Evolutionary conservation across 768 basidiomycete species (phyloP).

Genomic region (Boletellus sp.): DNA sequence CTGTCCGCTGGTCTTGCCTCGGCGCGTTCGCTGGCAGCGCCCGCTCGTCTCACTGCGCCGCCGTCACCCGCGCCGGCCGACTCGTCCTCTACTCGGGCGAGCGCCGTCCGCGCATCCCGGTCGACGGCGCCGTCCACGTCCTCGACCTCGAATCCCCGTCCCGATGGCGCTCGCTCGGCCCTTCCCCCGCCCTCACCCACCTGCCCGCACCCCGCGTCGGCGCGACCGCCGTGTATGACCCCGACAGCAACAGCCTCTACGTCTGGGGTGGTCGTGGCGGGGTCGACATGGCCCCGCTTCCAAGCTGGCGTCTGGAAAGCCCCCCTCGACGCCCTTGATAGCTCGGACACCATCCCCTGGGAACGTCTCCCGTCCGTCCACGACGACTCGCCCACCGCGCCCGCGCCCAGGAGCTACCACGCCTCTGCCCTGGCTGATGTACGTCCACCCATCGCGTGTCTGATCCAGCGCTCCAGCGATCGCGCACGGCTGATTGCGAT

Average conservation of each 20-base stretch:
- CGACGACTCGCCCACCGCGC: slow-evolving; percentile 27
- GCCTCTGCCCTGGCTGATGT: slow-evolving; percentile 29
- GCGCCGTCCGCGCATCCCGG: slow-evolving; percentile 39
- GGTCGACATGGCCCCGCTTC: slow-evolving; percentile 30
- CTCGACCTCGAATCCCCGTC: slow-evolving; percentile 16
- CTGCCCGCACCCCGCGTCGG: slow-evolving; percentile 22
- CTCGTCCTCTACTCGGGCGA: slow-evolving; percentile 44
- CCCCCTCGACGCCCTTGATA: slow-evolving; percentile 6
- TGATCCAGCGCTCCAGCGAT: not conserved
- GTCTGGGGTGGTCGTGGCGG: slow-evolving; percentile 48
- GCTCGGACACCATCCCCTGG: slow-evolving; percentile 23
- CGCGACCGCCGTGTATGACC: slow-evolving; percentile 20
- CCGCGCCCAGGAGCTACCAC: slow-evolving; percentile 37
- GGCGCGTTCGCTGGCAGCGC: slow-evolving; percentile 18
- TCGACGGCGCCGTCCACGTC: slow-evolving; percentile 32
- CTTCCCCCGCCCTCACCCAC: slow-evolving; percentile 16
- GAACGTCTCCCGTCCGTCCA: slow-evolving; percentile 24
- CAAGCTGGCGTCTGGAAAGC: slow-evolving; percentile 32
- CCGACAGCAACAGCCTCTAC: slow-evolving; percentile 26
- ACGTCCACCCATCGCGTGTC: slow-evolving; percentile 1
- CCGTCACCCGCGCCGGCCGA: slow-evolving; percentile 24
- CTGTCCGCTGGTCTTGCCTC: slow-evolving; percentile 30
- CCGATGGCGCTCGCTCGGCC: slow-evolving; percentile 18
- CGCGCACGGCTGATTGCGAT: not conserved
- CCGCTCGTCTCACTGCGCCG: slow-evolving; percentile 43